These are phyloP conservation scores for Trichosporon sp. DNA, from an alignment of 1,284 basidiomycete species.

Conservation along the genomic window DNA sequence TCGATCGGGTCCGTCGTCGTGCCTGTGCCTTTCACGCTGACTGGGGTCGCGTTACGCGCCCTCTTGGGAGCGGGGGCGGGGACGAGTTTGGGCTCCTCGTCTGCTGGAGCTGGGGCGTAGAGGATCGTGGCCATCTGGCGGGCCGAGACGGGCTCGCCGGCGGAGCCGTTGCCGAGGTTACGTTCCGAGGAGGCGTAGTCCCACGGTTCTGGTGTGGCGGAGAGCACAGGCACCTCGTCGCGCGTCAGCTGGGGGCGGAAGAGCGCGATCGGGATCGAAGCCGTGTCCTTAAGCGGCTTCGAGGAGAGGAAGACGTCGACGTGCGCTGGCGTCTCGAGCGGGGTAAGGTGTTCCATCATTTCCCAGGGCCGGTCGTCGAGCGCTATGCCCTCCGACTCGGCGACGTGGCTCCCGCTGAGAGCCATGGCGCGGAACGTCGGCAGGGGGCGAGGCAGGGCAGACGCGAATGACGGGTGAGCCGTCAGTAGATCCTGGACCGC, in stretches of 20 bases:
- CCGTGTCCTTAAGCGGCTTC: constrained; percentile 42
- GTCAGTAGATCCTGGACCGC: constrained; percentile 34
- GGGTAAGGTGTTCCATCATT: constrained; percentile 48
- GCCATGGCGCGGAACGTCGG: constrained; percentile 40
- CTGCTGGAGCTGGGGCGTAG: constrained; percentile 31
- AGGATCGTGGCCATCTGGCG: constrained; percentile 40
- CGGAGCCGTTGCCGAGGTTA: constrained; percentile 48
- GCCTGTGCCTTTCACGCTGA: constrained; percentile 29
- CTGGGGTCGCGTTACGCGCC: constrained; percentile 20
- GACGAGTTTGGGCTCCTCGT: background rate
- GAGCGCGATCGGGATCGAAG: constrained; percentile 46
- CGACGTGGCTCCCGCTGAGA: constrained; percentile 29
- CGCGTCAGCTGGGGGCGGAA: constrained; percentile 48
- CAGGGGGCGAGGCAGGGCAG: constrained; percentile 39
- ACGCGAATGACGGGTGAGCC: constrained; percentile 30
- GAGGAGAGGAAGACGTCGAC: constrained; percentile 42
- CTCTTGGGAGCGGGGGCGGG: constrained; percentile 26
- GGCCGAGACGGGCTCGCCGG: constrained; percentile 43
- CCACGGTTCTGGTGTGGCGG: constrained; percentile 30
- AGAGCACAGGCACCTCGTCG: constrained; percentile 39
- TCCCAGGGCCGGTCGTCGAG: constrained; percentile 56
- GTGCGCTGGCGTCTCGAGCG: constrained; percentile 31
- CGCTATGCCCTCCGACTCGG: constrained; percentile 32
- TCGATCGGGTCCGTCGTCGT: constrained; percentile 46
- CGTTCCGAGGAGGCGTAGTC: constrained; percentile 45